Base-by-base conservation (phyloP, 305 asterid genomes). In the Lippia alba region DNA sequence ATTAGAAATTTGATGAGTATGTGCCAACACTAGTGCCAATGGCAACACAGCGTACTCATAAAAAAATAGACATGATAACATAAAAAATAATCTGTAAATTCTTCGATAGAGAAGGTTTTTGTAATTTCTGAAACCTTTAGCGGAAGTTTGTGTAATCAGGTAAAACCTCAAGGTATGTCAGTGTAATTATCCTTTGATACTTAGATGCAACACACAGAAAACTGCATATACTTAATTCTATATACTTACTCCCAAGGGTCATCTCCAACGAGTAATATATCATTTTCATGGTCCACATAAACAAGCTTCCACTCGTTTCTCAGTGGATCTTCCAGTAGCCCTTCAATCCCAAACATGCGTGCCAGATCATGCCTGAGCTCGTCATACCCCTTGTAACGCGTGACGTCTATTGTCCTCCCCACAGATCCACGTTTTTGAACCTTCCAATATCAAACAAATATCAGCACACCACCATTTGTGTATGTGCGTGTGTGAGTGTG, bases 231-330 rank as follows among this genome's bases (percentile, higher is more conserved):
- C 30, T 24, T 24, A 18, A 8, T 53, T 33, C 20, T 9, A 8
- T 44, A 69, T 20, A 86, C 99, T 72, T 92, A 95, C 99, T 95
- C 99, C 99, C 99, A 95, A 4, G 99, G 99, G 70, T 95, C 99
- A 64, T 95, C 99, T 20, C 99, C 99, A 59, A 90, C 96, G 1
- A 95, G 97, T 71, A 95, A 75, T 59, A 92, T 89, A 67, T 95
- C 99, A 65, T 95, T 90, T 76, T 95, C 98, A 49, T 89, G 91
- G 80, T 95, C 99, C 7, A 95, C 93, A 11, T 92, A 95, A 15
- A 95, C 98, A 56, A 95, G 98, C 83, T 92, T 91, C 99, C 99
- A 95, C 40, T 89, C 99, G 0, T 81, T 86, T 60, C 96, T 78
- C 71, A 87, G 98, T 34, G 96, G 94, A 69, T 90, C 98, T 75